These are phyloP conservation scores for Leccinum colubrinum DNA, from an alignment of 1,284 basidiomycete species.

Conservation along the genomic window DNA sequence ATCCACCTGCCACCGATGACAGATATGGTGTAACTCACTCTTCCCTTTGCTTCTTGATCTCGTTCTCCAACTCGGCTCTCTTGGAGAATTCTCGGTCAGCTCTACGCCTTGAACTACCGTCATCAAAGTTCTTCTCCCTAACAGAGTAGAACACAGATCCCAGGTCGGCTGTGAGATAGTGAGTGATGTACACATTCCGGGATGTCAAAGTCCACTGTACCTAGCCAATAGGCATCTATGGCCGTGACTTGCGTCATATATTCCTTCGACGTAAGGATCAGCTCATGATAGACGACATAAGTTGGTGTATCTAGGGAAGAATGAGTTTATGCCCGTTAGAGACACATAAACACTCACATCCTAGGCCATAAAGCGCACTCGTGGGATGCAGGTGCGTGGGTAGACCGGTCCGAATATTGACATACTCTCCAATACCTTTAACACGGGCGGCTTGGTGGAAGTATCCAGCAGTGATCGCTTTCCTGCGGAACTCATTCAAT, in stretches of 20 bases:
- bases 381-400: constrained; percentile 96
- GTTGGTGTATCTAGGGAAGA: constrained; percentile 78
- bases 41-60: constrained; percentile 86
- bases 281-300: constrained; percentile 96
- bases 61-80: constrained; percentile 85
- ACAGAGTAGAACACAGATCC: constrained; percentile 95
- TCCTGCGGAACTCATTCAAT: constrained; percentile 48
- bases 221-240: constrained; percentile 94
- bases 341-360: constrained; percentile 58
- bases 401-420: constrained; percentile 94
- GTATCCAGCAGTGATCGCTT: constrained; percentile 97
- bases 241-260: constrained; percentile 98
- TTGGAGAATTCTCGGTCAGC: constrained; percentile 89
- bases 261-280: constrained; percentile 91
- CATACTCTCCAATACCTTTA: constrained; percentile 98
- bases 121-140: constrained; percentile 93
- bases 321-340: background rate
- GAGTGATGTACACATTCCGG: background rate
- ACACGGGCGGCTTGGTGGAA: constrained; percentile 99
- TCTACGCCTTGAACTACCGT: constrained; percentile 67
- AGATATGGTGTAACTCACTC: constrained; percentile 53
- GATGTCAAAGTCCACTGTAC: constrained; percentile 37
- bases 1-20: background rate
- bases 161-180: constrained; percentile 65
- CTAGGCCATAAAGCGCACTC: constrained; percentile 93